Percentiles rank a stretch among this genome's conserved stretches.
phyloP scores from a whole-genome alignment of 2,329 filamentous ascomycete species.

The Cytospora schulzeri region DNA sequence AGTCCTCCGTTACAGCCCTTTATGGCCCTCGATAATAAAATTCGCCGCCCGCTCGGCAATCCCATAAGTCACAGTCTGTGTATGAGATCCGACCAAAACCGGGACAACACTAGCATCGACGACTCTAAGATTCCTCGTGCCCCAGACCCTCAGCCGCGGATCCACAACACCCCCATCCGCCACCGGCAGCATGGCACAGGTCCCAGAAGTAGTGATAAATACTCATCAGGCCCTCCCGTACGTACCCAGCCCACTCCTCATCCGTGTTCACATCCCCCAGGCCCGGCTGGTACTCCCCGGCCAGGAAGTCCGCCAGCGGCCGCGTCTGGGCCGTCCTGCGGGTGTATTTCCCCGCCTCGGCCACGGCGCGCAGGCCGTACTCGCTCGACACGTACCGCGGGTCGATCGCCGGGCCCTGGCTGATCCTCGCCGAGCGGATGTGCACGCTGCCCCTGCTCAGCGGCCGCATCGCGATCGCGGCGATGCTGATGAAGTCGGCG shows the following conservation, averaged over 20 bases:
- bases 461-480: slow-evolving; percentile 37
- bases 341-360: slow-evolving; percentile 35
- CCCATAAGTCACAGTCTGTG: slow-evolving; percentile 14
- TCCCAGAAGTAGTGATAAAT: slow-evolving; percentile 43
- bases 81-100: slow-evolving; percentile 8
- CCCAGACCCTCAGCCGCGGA: slow-evolving; percentile 43
- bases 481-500: slow-evolving; percentile 35
- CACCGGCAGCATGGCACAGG: slow-evolving; percentile 44
- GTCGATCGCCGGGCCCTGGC: slow-evolving; percentile 38
- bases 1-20: background rate
- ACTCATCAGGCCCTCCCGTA: background rate
- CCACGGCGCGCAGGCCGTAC: slow-evolving; percentile 35
- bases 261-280: slow-evolving; percentile 29
- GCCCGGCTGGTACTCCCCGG: slow-evolving; percentile 40
- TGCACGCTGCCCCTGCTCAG: slow-evolving; percentile 42
- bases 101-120: slow-evolving; percentile 42
- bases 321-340: slow-evolving; percentile 37
- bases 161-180: slow-evolving; percentile 46
- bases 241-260: slow-evolving; percentile 28
- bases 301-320: slow-evolving; percentile 38
- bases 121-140: slow-evolving; percentile 43
- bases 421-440: slow-evolving; percentile 39
- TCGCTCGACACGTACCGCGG: slow-evolving; percentile 37
- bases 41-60: slow-evolving; percentile 18
- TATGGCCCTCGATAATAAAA: slow-evolving; percentile 7